Evolutionary conservation across 108 stramenopile species (phyloP).

Genomic region (Cyclotella cryptica): DNA sequence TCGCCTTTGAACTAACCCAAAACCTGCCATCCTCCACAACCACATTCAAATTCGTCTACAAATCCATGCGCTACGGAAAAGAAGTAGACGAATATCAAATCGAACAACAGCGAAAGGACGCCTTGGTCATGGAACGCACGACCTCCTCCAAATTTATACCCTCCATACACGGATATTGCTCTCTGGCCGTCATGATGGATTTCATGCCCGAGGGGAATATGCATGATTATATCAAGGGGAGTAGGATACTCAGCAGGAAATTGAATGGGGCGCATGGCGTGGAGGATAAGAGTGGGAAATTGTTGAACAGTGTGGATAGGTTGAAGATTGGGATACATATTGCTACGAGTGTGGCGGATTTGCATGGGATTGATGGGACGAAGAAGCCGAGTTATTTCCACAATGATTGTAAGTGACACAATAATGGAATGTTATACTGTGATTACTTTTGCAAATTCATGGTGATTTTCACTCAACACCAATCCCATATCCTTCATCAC

Average conservation of each 20-base stretch:
- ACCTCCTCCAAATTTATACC: constrained; percentile 42
- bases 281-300: constrained; percentile 3
- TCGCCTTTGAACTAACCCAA: constrained; percentile 40
- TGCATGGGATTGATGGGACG: constrained; percentile 60
- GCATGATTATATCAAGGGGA: constrained; percentile 52
- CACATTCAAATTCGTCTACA: constrained; percentile 44
- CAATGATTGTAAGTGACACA: constrained; percentile 50
- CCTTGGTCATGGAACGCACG: constrained; percentile 41
- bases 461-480: not conserved
- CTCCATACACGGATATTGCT: constrained; percentile 46
- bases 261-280: constrained; percentile 1
- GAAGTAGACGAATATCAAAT: constrained; percentile 13
- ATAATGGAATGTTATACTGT: too few species aligned
- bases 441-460: not conserved
- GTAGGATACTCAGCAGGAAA: constrained; percentile 29
- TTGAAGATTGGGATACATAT: constrained; percentile 45
- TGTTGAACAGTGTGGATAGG: constrained; percentile 27
- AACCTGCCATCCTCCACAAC: not conserved
- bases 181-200: constrained; percentile 52
- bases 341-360: constrained; percentile 60
- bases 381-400: constrained; percentile 48
- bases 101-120: constrained; percentile 50
- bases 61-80: constrained; percentile 32
- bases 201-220: constrained; percentile 57
- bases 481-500: not conserved